Percentiles rank a stretch among this genome's conserved stretches.
phyloP scores from a whole-genome alignment of 129 eudicot species.

The Helianthus tuberosus region DNA sequence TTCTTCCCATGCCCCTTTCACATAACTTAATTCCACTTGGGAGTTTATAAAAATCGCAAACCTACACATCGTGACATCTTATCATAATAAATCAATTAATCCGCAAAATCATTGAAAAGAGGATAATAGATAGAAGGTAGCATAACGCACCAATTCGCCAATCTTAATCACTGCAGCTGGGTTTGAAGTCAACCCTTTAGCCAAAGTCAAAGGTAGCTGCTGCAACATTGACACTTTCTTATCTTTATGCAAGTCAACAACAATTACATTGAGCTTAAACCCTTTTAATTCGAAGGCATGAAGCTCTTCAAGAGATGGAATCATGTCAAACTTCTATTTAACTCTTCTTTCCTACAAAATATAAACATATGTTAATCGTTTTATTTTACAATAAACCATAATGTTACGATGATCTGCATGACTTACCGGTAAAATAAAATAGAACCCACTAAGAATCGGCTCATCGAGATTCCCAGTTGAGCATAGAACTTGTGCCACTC shows the following conservation, averaged over 20 bases:
- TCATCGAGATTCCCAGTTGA: too few relatives aligned
- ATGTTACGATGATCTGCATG: background rate
- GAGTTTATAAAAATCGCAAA: slow-evolving; percentile 62
- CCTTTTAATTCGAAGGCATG: slow-evolving; percentile 59
- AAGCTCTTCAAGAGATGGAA: slow-evolving; percentile 78
- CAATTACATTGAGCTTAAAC: slow-evolving; percentile 54
- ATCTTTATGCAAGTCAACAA: slow-evolving; percentile 70
- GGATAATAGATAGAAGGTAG: background rate
- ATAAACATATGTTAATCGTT: background rate
- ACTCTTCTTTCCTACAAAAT: slow-evolving; percentile 72
- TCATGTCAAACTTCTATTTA: slow-evolving; percentile 66
- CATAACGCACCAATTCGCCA: slow-evolving; percentile 68
- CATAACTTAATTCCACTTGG: slow-evolving; percentile 49
- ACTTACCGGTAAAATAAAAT: too few relatives aligned
- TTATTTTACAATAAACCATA: slow-evolving; percentile 1
- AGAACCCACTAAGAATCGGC: too few relatives aligned
- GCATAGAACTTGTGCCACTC: too few relatives aligned
- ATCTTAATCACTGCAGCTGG: slow-evolving; percentile 65
- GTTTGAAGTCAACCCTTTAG: slow-evolving; percentile 61
- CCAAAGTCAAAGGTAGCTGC: slow-evolving; percentile 72
- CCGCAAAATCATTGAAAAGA: slow-evolving; percentile 4
- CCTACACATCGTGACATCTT: slow-evolving; percentile 41
- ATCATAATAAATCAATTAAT: slow-evolving; percentile 11
- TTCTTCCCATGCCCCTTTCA: slow-evolving; percentile 60
- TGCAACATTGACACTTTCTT: slow-evolving; percentile 81